Evolutionary conservation across 805 yeast species (phyloP).

Genomic region (Scheffersomyces spartinae): DNA sequence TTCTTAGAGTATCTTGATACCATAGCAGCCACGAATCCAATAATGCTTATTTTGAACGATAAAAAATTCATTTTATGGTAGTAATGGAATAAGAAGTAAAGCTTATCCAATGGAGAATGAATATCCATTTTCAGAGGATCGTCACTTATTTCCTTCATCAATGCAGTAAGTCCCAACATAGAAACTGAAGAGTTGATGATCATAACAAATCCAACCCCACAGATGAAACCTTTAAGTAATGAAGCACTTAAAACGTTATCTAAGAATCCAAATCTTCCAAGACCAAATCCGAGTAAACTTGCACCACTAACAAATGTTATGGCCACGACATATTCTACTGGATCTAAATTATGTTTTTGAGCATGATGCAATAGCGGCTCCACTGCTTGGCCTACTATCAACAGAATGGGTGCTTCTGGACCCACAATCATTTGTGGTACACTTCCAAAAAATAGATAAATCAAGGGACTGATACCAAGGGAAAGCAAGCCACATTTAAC

Average conservation of each 20-base stretch:
- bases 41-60: slow-evolving; percentile 50
- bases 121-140: slow-evolving; percentile 24
- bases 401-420: slow-evolving; percentile 81
- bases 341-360: slow-evolving; percentile 20
- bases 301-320: slow-evolving; percentile 71
- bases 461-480: slow-evolving; percentile 64
- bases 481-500: slow-evolving; percentile 72
- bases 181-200: slow-evolving; percentile 63
- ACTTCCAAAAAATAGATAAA: slow-evolving; percentile 69
- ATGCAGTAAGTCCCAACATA: slow-evolving; percentile 52
- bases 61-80: slow-evolving; percentile 37
- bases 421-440: slow-evolving; percentile 88
- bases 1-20: slow-evolving; percentile 30
- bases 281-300: slow-evolving; percentile 57
- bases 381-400: slow-evolving; percentile 72
- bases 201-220: slow-evolving; percentile 81
- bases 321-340: slow-evolving; percentile 51
- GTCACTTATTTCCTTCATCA: slow-evolving; percentile 27
- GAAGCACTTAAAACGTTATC: slow-evolving; percentile 74
- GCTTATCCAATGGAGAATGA: slow-evolving; percentile 59
- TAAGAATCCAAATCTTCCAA: slow-evolving; percentile 75
- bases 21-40: slow-evolving; percentile 38
- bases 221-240: slow-evolving; percentile 68
- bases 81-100: slow-evolving; percentile 43
- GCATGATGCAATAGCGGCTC: slow-evolving; percentile 40